Conservation (phyloP, 441 rosid genomes). For the Kokia cookei region DNA sequence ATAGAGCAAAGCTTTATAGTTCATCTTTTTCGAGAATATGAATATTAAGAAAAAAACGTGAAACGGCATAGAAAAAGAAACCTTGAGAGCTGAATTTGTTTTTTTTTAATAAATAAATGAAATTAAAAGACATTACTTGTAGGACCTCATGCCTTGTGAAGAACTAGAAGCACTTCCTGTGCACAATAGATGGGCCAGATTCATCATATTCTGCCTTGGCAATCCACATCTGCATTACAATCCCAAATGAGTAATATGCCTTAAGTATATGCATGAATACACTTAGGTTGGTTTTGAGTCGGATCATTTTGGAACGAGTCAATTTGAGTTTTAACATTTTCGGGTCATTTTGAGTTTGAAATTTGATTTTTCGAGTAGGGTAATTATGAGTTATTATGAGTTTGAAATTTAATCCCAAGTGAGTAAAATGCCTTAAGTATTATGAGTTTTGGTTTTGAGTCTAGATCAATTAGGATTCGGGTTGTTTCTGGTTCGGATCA, state of each 20-base stretch:
- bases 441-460: too few relatives aligned
- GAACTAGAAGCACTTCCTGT: slow-evolving; percentile 68
- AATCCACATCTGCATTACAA: slow-evolving; percentile 65
- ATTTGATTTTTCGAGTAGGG: too few relatives aligned
- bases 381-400: too few relatives aligned
- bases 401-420: too few relatives aligned
- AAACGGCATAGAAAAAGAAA: not conserved
- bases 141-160: slow-evolving; percentile 5
- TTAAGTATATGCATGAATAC: not conserved
- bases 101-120: not conserved
- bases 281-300: too few relatives aligned
- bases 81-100: slow-evolving; percentile 17
- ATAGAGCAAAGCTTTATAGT: not conserved
- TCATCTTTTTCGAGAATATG: slow-evolving; percentile 4
- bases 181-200: slow-evolving; percentile 72
- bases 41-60: not conserved
- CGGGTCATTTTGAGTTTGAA: too few relatives aligned
- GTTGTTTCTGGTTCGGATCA: too few relatives aligned
- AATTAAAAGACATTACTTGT: not conserved
- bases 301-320: too few relatives aligned
- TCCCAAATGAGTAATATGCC: not conserved
- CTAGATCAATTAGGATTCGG: too few relatives aligned
- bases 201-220: slow-evolving; percentile 75
- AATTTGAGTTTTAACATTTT: too few relatives aligned
- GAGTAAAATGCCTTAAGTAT: too few relatives aligned